Evolutionary conservation across 1,139 yeast species (phyloP).

Genomic region (Yamadazyma friedrichii): DNA sequence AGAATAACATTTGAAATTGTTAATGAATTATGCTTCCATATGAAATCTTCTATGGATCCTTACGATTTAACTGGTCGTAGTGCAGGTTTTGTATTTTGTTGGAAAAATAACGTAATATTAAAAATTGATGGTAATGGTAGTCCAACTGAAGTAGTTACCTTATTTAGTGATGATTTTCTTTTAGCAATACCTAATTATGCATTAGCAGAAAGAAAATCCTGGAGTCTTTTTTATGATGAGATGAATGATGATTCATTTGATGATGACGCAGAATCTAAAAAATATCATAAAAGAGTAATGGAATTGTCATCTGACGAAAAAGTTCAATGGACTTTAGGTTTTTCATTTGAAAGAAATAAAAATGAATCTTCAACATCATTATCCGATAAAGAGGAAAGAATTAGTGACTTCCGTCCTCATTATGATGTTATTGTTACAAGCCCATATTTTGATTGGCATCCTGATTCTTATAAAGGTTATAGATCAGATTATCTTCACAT

Average conservation of each 20-base stretch:
- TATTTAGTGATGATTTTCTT: conserved; percentile 64
- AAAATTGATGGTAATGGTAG: conserved; percentile 61
- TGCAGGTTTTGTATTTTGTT: conserved; percentile 80
- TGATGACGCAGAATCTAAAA: conserved; percentile 31
- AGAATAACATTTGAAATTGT: conserved; percentile 55
- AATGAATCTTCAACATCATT: conserved; percentile 15
- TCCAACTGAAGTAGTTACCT: conserved; percentile 60
- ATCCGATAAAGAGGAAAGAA: conserved; percentile 34
- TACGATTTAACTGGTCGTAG: conserved; percentile 65
- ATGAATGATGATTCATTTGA: conserved; percentile 19
- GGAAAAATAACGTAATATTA: conserved; percentile 66
- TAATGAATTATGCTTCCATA: conserved; percentile 51
- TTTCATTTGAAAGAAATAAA: conserved; percentile 40
- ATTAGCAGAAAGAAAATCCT: conserved; percentile 27
- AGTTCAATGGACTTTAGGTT: conserved; percentile 44
- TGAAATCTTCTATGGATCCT: conserved; percentile 73
- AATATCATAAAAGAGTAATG: conserved; percentile 39
- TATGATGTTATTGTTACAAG: conserved; percentile 43
- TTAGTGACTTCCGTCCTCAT: conserved; percentile 36
- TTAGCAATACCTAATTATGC: conserved; percentile 65
- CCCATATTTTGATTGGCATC: conserved; percentile 40
- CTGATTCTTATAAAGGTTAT: conserved; percentile 78
- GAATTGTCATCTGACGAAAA: conserved; percentile 38
- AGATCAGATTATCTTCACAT: conserved; percentile 78
- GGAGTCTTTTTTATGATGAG: conserved; percentile 37